Base-by-base conservation (phyloP, 75 land plant species). In the Pinus tabuliformis region DNA sequence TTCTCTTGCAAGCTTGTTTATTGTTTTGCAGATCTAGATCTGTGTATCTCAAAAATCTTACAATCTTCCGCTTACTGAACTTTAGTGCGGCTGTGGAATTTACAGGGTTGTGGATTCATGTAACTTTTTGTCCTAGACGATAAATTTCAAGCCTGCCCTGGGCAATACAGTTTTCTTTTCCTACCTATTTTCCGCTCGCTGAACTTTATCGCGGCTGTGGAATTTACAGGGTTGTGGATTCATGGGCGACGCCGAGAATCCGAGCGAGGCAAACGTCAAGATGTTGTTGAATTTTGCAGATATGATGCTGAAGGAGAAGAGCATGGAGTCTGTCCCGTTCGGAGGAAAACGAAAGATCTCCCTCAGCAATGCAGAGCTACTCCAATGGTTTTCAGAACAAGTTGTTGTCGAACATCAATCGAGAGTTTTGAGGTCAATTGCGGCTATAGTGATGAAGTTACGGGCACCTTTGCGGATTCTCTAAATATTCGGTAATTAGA, bases 371-470 rank as follows among this genome's bases (percentile, higher is more conserved):
- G 33, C 75, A 60, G 85, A 83, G 75, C 76, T 78, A 45, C 68
- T 83, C 18, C 79, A 83, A 42, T 83, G 85, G 85, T 82, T 83
- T 62, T 84, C 85, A 5, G 85, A 83, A 39, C 84, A 83, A 57
- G 79, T 83, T 3, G 61, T 83, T 57, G 14, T 22, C 64, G 85
- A 83, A 57, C 85, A 78, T 28, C 59, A 71, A 37, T 72, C 80
- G 33, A 70, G 83, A 62, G 39, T 57, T 56, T 70, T 70, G 13
- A 80, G 83, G 56, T 58, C 58, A 17, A 22, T 80, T 15, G 75
- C 83, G 9, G 78, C 75, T 30, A 81, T 81, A 20, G 22, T 74
- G 5, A 5, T 78, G 57, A 78, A 78, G 54, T 26, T 26, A 26
- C 26, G 0, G 26, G 26, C 26, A 26, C 26, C 26, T 26, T 26